Evolutionary conservation across 495 filamentous ascomycete genomes (phyloP), one percentile per base, ranked within the genome.

Genomic region (Jackrogersella minutella): DNA sequence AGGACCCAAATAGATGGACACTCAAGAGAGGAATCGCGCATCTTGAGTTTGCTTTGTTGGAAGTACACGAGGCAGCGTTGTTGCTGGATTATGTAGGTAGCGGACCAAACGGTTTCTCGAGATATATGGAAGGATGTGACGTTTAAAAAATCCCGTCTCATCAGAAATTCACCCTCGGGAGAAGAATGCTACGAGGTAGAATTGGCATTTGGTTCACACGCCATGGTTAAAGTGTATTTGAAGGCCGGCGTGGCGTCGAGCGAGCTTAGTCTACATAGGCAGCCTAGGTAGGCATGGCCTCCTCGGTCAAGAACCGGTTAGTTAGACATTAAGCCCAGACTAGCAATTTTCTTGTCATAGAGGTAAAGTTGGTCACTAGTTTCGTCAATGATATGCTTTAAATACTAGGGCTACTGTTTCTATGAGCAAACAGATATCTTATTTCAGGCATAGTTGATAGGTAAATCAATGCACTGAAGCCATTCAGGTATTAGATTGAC

Each of bases 241-340:
- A 41, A 31, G 22, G 24, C 24, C 24, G 26, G 8, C 16, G n/a
- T 21, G 28, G 21, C 14, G 3, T 34, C 14, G 28, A 57, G 26
- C 26, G 28, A 44, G 39, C 26, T 57, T 44, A 57, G 53, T 31
- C 26, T 57, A 6, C 19, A n/a, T n/a, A n/a, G n/a, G n/a, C n/a
- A n/a, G n/a, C n/a, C n/a, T n/a, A n/a, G n/a, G n/a, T n/a, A n/a
- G n/a, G 37, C 26, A 9, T 46, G 39, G 46, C 24, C 2, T 8
- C 22, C 14, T 39, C 3, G 21, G 7, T 11, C 46, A 30, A 30
- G 7, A 28, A 16, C 26, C 13, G 24, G 14, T 5, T 5, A 17
- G 46, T n/a, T 21, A 14, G 4, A 50, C 19, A 2, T 21, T 50
- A 33, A 34, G 9, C 4, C 22, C n/a, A 26, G 43, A n/a, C 22